A percentile compares a stretch with the other conserved stretches of the same genome.
These are phyloP conservation scores for Colletotrichum tanaceti DNA, from an alignment of 2,329 filamentous ascomycete genomes.

Conservation along the genomic window DNA sequence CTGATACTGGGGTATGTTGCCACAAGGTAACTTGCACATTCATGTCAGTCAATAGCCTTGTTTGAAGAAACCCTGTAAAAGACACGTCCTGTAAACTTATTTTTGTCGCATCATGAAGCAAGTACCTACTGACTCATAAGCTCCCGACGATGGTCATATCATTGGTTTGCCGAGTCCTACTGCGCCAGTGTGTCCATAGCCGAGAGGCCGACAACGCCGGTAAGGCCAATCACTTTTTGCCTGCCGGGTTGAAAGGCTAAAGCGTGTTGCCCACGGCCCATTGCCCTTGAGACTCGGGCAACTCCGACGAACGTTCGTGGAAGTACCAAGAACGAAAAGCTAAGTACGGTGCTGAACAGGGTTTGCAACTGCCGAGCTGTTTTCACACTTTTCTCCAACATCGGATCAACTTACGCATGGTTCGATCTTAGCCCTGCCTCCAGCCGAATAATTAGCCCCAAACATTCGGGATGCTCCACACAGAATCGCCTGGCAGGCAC, in stretches of 20 bases:
- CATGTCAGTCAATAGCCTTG: no score
- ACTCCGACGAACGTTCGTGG: constrained; percentile 62
- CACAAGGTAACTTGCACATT: no score
- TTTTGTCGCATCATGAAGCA: no score
- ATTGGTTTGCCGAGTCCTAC: no score
- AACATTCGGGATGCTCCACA: neutral
- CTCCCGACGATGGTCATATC: no score
- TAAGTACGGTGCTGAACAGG: constrained; percentile 61
- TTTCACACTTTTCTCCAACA: no score
- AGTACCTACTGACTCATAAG: no score
- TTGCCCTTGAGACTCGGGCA: constrained; percentile 65
- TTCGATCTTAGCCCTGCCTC: neutral
- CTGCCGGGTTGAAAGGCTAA: neutral
- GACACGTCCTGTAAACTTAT: no score
- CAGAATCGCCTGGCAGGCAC: no score
- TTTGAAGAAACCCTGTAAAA: no score
- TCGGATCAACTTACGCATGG: constrained; percentile 61
- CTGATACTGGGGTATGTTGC: no score
- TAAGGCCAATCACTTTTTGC: neutral
- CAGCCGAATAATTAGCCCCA: neutral
- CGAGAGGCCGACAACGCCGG: neutral
- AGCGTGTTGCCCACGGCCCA: constrained; percentile 58
- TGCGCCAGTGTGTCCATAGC: no score
- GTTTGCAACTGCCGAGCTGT: neutral
- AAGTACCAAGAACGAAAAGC: constrained; percentile 58